Evolutionary conservation across 2,329 filamentous ascomycete species (phyloP), one percentile per base, ranked within the genome.

Genomic region (Pseudogymnoascus sp.): DNA sequence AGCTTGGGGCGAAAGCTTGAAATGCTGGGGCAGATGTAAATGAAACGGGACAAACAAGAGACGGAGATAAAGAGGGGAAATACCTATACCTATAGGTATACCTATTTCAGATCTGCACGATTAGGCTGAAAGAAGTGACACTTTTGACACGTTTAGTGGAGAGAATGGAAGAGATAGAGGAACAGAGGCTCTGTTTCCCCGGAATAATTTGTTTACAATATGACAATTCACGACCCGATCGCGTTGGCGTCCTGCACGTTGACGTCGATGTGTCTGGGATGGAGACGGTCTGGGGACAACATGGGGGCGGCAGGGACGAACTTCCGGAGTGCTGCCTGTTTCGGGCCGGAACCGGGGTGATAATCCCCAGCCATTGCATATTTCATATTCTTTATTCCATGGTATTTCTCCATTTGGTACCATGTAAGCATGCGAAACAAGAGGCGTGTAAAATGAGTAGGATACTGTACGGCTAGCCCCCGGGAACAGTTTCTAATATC

Each of bases 341-440:
- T 55, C 45, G 26, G 45, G 45, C 26, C 43, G 45, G 45, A 55
- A 31, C 26, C 45, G 45, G 11, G 45, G 16, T 16, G 26, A 33
- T 19, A 55, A 33, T 31, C 45, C 26, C 26, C 45, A 33, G n/a
- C 45, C 26, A 52, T 55, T 55, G 26, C 45, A 52, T 33, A 31
- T 55, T 55, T 55, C 29, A 55, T 55, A 55, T 55, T 55, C 45
- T 55, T 55, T 55, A 55, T 55, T 55, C 45, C n/a, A 7, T 43
- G 19, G 2, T 23, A 43, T 26, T 7, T 45, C 7, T 45, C 41
- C 19, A 21, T 43, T 43, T 43, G 39, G 39, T 41, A 11, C 2
- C n/a, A 16, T 8, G 37, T 39, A 16, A 21, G 16, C 10, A 41
- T 19, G 10, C 39, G 4, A 16, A 16, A 12, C 16, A 16, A 41